phyloP scores from a whole-genome alignment of 2,329 filamentous ascomycete genomes.

The Cadophora luteo-olivacea region DNA sequence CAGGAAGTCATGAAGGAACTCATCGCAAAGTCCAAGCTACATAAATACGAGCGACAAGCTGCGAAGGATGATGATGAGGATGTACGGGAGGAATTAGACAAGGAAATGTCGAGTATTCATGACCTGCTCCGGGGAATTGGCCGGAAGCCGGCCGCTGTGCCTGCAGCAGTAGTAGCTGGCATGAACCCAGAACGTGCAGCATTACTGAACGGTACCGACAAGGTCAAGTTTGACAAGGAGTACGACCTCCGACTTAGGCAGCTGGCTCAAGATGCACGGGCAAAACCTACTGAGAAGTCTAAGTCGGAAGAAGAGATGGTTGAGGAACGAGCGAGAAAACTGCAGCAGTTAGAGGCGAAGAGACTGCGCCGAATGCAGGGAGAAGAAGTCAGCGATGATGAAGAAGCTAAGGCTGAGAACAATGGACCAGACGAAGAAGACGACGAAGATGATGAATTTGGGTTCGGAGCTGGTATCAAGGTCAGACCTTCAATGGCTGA shows the following conservation, averaged over 20 bases:
- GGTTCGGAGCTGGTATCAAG: conserved; percentile 65
- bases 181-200: conserved; percentile 70
- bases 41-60: conserved; percentile 94
- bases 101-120: conserved; percentile 80
- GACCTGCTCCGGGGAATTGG: conserved; percentile 68
- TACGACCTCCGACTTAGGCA: conserved; percentile 87
- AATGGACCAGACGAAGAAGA: conserved; percentile 45
- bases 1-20: conserved; percentile 98
- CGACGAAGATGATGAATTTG: conserved; percentile 63
- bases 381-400: conserved; percentile 71
- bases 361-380: conserved; percentile 87
- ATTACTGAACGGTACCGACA: conserved; percentile 65
- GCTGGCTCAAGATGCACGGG: conserved; percentile 82
- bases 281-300: conserved; percentile 83
- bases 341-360: conserved; percentile 84
- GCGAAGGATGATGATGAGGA: conserved; percentile 94
- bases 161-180: conserved; percentile 48
- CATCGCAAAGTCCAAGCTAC: conserved; percentile 93
- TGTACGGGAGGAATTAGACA: conserved; percentile 81
- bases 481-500: conserved; percentile 55
- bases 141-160: conserved; percentile 51
- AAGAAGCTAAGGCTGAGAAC: conserved; percentile 54
- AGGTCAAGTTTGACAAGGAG: conserved; percentile 77
- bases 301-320: conserved; percentile 90
- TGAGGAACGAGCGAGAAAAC: conserved; percentile 75